Evolutionary conservation across 202 grass and related monocot species (phyloP).

Genomic region (Panicum virgatum): DNA sequence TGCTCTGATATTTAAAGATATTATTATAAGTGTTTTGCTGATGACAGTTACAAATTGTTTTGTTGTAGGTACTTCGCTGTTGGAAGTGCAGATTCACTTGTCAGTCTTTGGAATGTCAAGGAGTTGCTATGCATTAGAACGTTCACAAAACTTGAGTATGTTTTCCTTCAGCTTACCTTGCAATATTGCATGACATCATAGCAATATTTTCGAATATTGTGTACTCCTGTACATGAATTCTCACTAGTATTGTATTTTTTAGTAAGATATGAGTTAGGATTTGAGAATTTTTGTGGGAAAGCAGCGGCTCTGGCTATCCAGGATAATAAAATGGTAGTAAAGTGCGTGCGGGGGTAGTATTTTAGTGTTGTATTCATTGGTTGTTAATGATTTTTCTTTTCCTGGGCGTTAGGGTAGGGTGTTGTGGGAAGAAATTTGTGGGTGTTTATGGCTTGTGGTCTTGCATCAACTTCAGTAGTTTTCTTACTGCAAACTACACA

Average conservation of each 20-base stretch:
- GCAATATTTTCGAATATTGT: neutral
- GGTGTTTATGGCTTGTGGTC: neutral
- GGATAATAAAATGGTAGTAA: neutral
- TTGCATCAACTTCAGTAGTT: neutral
- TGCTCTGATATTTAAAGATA: neutral
- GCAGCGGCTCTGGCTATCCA: neutral
- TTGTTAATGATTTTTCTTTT: neutral
- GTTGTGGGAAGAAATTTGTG: neutral
- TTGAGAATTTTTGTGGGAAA: neutral
- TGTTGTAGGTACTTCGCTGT: slow-evolving; percentile 93
- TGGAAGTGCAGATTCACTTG: slow-evolving; percentile 99
- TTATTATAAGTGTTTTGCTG: slow-evolving; percentile 32
- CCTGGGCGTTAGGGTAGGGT: neutral
- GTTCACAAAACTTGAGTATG: slow-evolving; percentile 99
- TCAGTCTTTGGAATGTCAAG: slow-evolving; percentile 97
- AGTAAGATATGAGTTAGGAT: neutral
- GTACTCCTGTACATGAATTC: slow-evolving; percentile 6
- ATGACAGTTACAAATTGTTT: slow-evolving; percentile 37
- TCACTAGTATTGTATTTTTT: neutral
- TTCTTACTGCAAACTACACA: neutral
- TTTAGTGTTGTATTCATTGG: neutral
- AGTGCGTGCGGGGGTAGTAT: neutral
- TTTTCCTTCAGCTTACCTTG: slow-evolving; percentile 13
- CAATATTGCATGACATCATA: neutral
- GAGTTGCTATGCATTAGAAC: slow-evolving; percentile 91